Evolutionary conservation across 345 rosid genomes (phyloP), one percentile per base, ranked within the genome.

Genomic region (Corchorus olitorius): DNA sequence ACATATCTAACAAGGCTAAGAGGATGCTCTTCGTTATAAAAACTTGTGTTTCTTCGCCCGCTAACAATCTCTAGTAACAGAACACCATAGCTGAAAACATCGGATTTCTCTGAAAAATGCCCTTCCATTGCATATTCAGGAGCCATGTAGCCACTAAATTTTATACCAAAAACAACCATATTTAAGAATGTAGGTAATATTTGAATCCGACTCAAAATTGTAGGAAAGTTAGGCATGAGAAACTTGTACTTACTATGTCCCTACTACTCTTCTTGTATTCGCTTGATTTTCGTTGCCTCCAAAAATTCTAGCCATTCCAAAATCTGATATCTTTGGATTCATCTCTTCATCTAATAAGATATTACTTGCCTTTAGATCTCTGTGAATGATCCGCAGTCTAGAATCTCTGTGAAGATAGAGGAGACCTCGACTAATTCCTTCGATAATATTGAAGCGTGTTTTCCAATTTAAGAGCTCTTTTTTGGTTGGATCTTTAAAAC

Each of bases 41-140:
- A 84, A 60, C 65, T 43, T 0, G 83, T 77, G 86, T 81, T 87
- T 74, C 66, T 76, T 73, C 64, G 83, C 39, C 90, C 87, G 52
- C 82, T 83, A 15, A 82, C 49, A 33, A 88, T 83, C 76, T 84
- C 87, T 19, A 88, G 56, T 46, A 84, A 11, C 65, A 88, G 39
- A 16, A 88, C 86, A 0, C 86, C 85, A 2, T 80, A 78, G 62
- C 86, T 86, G 61, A 76, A 86, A 55, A 83, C 83, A 35, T 88
- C 80, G 9, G 81, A 90, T 71, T 84, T 88, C 65, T 85, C 81
- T 0, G 82, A 89, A 58, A 83, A 86, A 1, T 55, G 6, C 4
- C 89, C 91, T 75, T 62, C 67, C 79, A 88, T 83, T 52, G 85
- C 86, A 77, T 85, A 85, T n/a, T n/a, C n/a, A n/a, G n/a, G n/a